Conservation (phyloP, 371 early-diverging fungal species). For the Mucor sp. region DNA sequence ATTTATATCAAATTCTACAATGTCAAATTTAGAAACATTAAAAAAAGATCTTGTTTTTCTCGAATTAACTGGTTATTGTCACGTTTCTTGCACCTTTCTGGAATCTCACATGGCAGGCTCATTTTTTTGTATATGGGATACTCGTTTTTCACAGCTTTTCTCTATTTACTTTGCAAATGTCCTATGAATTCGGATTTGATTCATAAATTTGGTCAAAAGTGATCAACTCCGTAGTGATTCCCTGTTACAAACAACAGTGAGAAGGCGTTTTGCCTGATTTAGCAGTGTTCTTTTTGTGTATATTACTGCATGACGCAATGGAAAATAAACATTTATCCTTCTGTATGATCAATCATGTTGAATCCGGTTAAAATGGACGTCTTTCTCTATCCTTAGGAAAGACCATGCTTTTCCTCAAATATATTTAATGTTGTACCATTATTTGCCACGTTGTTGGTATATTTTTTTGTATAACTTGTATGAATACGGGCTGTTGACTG, state of each 20-base stretch:
- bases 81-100: slow-evolving; percentile 14
- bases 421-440: slow-evolving; percentile 12
- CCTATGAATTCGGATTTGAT: slow-evolving; percentile 5
- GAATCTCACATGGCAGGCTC: slow-evolving; percentile 13
- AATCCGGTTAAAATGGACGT: background rate
- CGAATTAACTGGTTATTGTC: slow-evolving; percentile 8
- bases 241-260: background rate
- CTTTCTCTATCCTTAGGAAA: background rate
- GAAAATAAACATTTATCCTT: background rate
- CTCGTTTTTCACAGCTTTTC: background rate
- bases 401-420: slow-evolving; percentile 11
- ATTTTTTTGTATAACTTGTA: slow-evolving; percentile 9
- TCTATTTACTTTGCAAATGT: background rate
- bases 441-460: slow-evolving; percentile 18
- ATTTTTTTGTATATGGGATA: background rate
- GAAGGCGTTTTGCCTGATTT: background rate
- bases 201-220: background rate
- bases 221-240: slow-evolving; percentile 1
- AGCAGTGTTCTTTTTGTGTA: background rate
- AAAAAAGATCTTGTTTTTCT: slow-evolving; percentile 1
- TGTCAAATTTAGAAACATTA: slow-evolving; percentile 7
- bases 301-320: slow-evolving; percentile 4
- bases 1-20: slow-evolving; percentile 10
- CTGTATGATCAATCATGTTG: background rate
- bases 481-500: background rate